Evolutionary conservation across 73 alveolate genomes (phyloP).

Genomic region (Tetrahymena elliotti): DNA sequence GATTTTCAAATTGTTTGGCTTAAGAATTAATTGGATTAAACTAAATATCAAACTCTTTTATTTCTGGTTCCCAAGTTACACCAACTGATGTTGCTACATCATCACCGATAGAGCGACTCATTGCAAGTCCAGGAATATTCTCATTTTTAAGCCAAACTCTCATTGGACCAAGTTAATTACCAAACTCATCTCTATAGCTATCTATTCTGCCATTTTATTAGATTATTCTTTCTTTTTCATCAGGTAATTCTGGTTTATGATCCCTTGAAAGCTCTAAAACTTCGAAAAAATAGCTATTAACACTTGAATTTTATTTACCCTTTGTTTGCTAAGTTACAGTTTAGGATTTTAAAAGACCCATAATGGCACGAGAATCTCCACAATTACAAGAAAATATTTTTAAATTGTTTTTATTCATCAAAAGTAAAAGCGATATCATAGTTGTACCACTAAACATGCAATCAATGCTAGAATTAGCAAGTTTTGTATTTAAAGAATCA

Average conservation of each 20-base stretch:
- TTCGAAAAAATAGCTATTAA: neutral
- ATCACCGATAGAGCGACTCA: conserved; percentile 95
- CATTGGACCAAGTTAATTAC: conserved; percentile 70
- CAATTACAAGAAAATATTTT: conserved; percentile 17
- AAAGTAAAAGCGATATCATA: neutral
- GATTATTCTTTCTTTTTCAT: conserved; percentile 75
- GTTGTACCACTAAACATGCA: conserved; percentile 40
- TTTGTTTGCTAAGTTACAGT: neutral
- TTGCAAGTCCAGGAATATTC: conserved; percentile 94
- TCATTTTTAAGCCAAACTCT: conserved; percentile 89
- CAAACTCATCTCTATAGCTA: conserved; percentile 56
- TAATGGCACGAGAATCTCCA: conserved; percentile 38
- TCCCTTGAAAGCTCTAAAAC: conserved; percentile 55
- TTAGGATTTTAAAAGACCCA: neutral
- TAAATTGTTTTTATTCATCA: neutral
- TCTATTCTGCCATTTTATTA: conserved; percentile 79
- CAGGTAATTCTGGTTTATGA: conserved; percentile 77
- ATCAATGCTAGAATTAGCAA: conserved; percentile 10
- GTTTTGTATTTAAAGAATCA: neutral
- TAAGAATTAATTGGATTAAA: neutral
- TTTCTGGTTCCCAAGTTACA: conserved; percentile 82
- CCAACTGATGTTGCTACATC: conserved; percentile 76
- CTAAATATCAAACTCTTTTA: conserved; percentile 26
- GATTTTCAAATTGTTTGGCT: neutral
- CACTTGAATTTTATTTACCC: conserved; percentile 10